Evolutionary conservation across 2,329 filamentous ascomycete species (phyloP), one percentile per base, ranked within the genome.

Genomic region (Daldinia eschscholtzii): DNA sequence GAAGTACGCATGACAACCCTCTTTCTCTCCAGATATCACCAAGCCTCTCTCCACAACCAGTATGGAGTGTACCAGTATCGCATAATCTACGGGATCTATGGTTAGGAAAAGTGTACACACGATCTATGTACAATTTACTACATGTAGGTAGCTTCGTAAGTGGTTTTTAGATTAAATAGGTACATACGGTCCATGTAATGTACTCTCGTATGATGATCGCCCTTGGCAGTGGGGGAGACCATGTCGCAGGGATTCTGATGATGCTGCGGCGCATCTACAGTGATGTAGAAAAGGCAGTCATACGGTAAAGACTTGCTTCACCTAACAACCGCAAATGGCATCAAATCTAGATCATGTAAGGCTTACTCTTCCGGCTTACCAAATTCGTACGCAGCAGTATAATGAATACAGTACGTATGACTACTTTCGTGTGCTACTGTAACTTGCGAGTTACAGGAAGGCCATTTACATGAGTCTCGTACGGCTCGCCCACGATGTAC

Each of bases 151-250:
- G 33, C 33, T 35, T 35, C 10, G 5, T 10, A 9, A 9, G 2
- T 35, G 33, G 7, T 35, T 35, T 10, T 6, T 35, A 35, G 7
- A 35, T 35, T 35, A 35, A 7, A 9, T 35, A 9, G 10, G 6
- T 35, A 35, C 33, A 35, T 35, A 23, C 46, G 46, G 33, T 10
- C 52, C 7, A 70, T 61, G 71, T 61, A 65, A 70, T 61, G 71
- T 61, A 65, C 66, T 62, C 53, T 66, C 64, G 65, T 72, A 70
- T 65, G 61, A 70, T 75, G 73, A 76, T 76, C 74, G 72, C 63
- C 74, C 73, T 76, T 75, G 72, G 74, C 72, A 66, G 64, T 65
- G 64, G 64, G 70, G 67, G 33, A 35, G 69, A 37, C 48, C 73
- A 62, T 72, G 72, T 72, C 61, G 65, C 65, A 64, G 60, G 60